A percentile compares a stretch with the other conserved stretches of the same genome.
Evolutionary conservation across 768 basidiomycete species (phyloP).

Genomic region (Hypsizygus marmoreus): DNA sequence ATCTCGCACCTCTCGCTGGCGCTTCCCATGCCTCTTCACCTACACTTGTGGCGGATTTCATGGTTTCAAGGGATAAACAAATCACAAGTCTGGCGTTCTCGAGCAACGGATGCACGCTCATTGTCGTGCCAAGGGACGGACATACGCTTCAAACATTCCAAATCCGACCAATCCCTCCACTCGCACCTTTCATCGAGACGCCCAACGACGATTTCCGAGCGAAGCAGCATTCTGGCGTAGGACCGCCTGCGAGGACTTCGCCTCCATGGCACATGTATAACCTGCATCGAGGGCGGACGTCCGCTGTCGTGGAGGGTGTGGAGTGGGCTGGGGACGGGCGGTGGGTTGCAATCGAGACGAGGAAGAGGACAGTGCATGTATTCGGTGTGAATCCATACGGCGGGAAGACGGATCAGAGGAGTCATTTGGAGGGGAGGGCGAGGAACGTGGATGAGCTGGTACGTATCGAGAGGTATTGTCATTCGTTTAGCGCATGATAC

Average conservation of each 20-base stretch:
- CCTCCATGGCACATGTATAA: slow-evolving; percentile 72
- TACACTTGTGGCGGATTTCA: slow-evolving; percentile 55
- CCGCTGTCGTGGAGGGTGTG: slow-evolving; percentile 58
- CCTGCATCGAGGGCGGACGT: slow-evolving; percentile 71
- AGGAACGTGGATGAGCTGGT: slow-evolving; percentile 53
- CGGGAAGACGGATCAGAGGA: slow-evolving; percentile 60
- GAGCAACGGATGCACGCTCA: slow-evolving; percentile 51
- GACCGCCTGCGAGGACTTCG: too few species aligned
- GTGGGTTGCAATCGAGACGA: slow-evolving; percentile 71
- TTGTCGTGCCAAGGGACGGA: slow-evolving; percentile 56
- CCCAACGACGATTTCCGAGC: not conserved
- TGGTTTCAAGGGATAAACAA: slow-evolving; percentile 47
- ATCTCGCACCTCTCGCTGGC: slow-evolving; percentile 47
- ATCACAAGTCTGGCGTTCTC: slow-evolving; percentile 53
- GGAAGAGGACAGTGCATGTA: slow-evolving; percentile 68
- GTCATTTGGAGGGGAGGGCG: slow-evolving; percentile 62
- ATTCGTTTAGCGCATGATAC: not conserved
- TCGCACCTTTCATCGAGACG: not conserved
- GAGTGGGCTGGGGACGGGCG: slow-evolving; percentile 58
- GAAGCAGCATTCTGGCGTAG: not conserved
- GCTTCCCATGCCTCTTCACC: too few species aligned
- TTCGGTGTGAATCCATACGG: slow-evolving; percentile 81
- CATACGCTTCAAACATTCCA: slow-evolving; percentile 53
- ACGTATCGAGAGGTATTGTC: slow-evolving; percentile 24
- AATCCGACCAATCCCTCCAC: slow-evolving; percentile 28